These are phyloP conservation scores for Calonectria multiphialidica DNA, from an alignment of 2,329 filamentous ascomycete genomes.

Conservation along the genomic window DNA sequence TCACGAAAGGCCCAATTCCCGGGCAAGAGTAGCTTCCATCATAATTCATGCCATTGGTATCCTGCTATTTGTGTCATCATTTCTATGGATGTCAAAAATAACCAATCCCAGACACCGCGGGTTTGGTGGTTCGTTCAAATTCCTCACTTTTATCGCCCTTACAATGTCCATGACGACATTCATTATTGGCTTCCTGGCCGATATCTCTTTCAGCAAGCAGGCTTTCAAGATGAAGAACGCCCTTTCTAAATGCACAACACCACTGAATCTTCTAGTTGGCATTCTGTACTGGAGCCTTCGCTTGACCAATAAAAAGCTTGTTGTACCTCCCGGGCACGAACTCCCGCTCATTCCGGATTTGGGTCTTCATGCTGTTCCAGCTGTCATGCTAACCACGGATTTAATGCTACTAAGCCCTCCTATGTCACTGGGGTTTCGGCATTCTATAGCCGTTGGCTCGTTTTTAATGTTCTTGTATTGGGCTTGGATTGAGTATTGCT, in stretches of 20 bases:
- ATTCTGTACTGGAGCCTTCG: conserved; percentile 16
- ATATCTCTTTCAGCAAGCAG: background rate
- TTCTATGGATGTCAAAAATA: background rate
- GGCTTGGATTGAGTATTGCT: conserved; percentile 13
- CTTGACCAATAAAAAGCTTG: background rate
- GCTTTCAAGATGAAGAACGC: background rate
- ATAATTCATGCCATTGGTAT: conserved; percentile 5
- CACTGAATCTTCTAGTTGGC: background rate
- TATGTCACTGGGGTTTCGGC: background rate
- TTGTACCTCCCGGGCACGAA: conserved; percentile 11
- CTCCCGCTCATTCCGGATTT: conserved; percentile 4
- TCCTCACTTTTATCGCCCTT: conserved; percentile 7
- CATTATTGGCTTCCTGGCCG: background rate
- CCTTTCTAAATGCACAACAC: background rate
- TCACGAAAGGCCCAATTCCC: background rate
- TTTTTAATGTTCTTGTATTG: background rate
- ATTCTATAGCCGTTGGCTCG: background rate
- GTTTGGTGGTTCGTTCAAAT: conserved; percentile 15
- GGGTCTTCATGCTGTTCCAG: conserved; percentile 7
- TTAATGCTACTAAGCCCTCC: conserved; percentile 1
- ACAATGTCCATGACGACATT: conserved; percentile 12
- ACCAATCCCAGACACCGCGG: conserved; percentile 12
- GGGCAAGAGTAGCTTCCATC: background rate
- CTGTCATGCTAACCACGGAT: conserved; percentile 10
- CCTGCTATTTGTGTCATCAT: background rate